These are phyloP conservation scores for Keqinozyma sinolaborantium DNA, from an alignment of 1,139 yeast species.

Conservation along the genomic window DNA sequence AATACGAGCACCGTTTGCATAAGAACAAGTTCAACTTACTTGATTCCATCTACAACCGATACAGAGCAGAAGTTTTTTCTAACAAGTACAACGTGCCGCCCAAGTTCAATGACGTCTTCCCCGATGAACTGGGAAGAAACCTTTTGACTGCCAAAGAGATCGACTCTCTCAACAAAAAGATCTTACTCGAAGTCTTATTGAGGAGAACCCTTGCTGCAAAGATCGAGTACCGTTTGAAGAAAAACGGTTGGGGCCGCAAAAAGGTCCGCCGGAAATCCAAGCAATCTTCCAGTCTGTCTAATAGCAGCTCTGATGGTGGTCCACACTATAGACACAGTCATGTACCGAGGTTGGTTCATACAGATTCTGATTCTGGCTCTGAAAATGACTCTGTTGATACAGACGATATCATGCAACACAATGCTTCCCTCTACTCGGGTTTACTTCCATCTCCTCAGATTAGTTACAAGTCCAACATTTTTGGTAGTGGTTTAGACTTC, in stretches of 20 bases:
- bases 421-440: constrained; percentile 30
- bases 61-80: constrained; percentile 26
- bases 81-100: constrained; percentile 20
- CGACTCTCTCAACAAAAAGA: constrained; percentile 25
- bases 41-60: constrained; percentile 21
- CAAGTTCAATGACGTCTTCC: constrained; percentile 25
- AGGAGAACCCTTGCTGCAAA: constrained; percentile 45
- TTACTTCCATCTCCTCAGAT: constrained; percentile 40
- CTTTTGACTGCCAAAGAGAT: constrained; percentile 22
- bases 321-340: constrained; percentile 12
- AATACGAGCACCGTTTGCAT: constrained; percentile 4
- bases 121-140: constrained; percentile 22
- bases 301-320: constrained; percentile 2
- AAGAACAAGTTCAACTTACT: constrained; percentile 8
- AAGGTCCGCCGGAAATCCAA: neutral
- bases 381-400: constrained; percentile 23
- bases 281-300: neutral
- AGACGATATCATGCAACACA: constrained; percentile 29
- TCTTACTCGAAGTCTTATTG: constrained; percentile 34
- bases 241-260: constrained; percentile 10
- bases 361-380: constrained; percentile 16
- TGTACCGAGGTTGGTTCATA: constrained; percentile 14
- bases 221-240: constrained; percentile 31
- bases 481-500: constrained; percentile 18
- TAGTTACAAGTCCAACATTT: constrained; percentile 29